Conservation (phyloP, 495 filamentous ascomycete species). For the Lasiosphaeria ovina region DNA sequence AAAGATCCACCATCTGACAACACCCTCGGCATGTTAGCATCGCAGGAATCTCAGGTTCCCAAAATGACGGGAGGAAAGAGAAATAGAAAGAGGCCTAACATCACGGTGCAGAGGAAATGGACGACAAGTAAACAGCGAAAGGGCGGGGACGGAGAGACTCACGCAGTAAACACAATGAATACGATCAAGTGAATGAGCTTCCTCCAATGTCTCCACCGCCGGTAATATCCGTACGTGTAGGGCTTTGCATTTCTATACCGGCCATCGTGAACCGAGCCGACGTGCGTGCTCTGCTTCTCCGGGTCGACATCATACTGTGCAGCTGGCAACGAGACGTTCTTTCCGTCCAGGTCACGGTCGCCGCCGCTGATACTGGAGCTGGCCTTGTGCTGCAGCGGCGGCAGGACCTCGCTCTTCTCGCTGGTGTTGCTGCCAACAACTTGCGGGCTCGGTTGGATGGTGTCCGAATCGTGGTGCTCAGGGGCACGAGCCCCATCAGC, state of each 20-base stretch:
- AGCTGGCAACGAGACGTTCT: conserved; percentile 9
- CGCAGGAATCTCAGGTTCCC: not conserved
- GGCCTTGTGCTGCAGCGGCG: conserved; percentile 4
- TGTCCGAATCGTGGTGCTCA: too few species aligned
- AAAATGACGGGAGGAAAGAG: too few species aligned
- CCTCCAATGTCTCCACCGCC: conserved; percentile 17
- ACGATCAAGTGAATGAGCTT: conserved; percentile 10
- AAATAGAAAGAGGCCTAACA: too few species aligned
- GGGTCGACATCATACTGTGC: conserved; percentile 21
- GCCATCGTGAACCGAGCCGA: conserved; percentile 22
- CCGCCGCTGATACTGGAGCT: conserved; percentile 13
- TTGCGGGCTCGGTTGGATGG: too few species aligned
- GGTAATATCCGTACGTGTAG: not conserved
- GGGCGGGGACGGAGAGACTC: conserved; percentile 11
- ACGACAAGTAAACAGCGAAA: not conserved
- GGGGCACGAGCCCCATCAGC: too few species aligned
- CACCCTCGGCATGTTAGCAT: conserved; percentile 39
- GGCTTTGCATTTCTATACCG: not conserved
- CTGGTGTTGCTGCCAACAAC: not conserved
- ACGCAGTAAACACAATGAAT: conserved; percentile 27
- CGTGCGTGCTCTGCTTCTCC: conserved; percentile 27
- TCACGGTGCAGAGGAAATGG: not conserved
- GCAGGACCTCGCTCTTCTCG: conserved; percentile 15
- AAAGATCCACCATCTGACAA: conserved; percentile 73
- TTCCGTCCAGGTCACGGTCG: conserved; percentile 11